Base-by-base conservation (phyloP, 1,284 basidiomycete species). In the Bondarzewia mesenterica region DNA sequence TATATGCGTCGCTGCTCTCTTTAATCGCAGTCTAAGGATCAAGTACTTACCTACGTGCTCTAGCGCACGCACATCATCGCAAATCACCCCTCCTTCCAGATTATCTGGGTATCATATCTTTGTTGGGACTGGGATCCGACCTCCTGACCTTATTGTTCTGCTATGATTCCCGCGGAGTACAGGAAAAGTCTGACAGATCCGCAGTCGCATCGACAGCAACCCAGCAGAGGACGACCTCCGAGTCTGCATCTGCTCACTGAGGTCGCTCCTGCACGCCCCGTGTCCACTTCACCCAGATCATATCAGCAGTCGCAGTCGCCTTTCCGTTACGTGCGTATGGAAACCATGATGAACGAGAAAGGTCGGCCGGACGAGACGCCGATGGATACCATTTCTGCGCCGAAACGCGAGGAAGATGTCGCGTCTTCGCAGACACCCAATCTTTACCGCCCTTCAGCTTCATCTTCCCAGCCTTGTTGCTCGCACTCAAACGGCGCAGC, bases 271-370 rank as follows among this genome's bases (percentile, higher is more conserved):
- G 39, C 48, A 18, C 32, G 12, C 22, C 60, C 46, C 52, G 61
- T 54, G 60, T 60, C 60, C n/a, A 43, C 42, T 5, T 27, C 42
- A 27, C 23, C 63, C 45, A 52, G 56, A 22, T 55, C 22, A 10
- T 32, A 47, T 16, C 29, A 38, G 16, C 46, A 47, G 16, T 61
- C 61, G 7, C 50, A 57, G 18, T 66, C 66, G 15, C 64, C 63
- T 3, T 69, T 66, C 49, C 63, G 62, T 37, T 67, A 67, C 53
- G 50, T 65, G 40, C 65, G 63, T 46, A 60, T 67, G 40, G 52
- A 47, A 55, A 59, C 49, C 52, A 40, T 42, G 1, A 29, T 51
- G 7, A 46, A 47, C 38, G 53, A 54, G 43, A 54, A 54, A 39
- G 29, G 29, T 26, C 42, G 42, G 40, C 26, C 12, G 8, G 47